Percentiles rank a stretch among this genome's conserved stretches.
Evolutionary conservation across 371 early-diverging fungal species (phyloP).

Genomic region (Hamiltosporidium tvaerminnensis): DNA sequence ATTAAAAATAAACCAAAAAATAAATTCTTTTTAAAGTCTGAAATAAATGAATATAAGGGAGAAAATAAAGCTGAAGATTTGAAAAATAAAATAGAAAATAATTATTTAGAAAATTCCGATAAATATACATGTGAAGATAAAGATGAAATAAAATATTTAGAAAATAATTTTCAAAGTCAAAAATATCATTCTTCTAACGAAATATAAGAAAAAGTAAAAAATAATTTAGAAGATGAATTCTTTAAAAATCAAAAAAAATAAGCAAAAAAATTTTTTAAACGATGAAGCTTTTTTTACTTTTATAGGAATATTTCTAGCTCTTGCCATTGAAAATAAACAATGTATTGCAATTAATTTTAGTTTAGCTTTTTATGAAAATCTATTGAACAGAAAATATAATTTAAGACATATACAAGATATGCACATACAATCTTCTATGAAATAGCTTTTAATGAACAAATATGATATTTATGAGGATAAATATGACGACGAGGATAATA

Average conservation of each 20-base stretch:
- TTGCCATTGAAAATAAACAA: slow-evolving; percentile 3
- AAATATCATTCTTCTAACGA: neutral
- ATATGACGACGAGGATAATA: neutral
- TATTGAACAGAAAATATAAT: slow-evolving; percentile 13
- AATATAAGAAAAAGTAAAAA: neutral
- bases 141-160: neutral
- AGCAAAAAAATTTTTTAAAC: no score
- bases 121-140: no score
- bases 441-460: slow-evolving; percentile 1
- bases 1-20: no score
- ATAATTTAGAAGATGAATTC: no score
- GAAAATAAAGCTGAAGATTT: no score
- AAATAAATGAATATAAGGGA: no score
- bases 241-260: no score
- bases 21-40: no score
- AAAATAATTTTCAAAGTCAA: neutral
- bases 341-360: slow-evolving; percentile 13
- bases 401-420: slow-evolving; percentile 21
- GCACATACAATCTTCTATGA: slow-evolving; percentile 5
- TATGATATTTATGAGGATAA: neutral
- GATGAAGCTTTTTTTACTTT: slow-evolving; percentile 19
- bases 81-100: no score
- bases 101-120: no score
- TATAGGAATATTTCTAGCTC: slow-evolving; percentile 22
- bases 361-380: slow-evolving; percentile 30